These are phyloP conservation scores for Eudorina sp. DNA, from an alignment of 139 green algal species.

Conservation along the genomic window DNA sequence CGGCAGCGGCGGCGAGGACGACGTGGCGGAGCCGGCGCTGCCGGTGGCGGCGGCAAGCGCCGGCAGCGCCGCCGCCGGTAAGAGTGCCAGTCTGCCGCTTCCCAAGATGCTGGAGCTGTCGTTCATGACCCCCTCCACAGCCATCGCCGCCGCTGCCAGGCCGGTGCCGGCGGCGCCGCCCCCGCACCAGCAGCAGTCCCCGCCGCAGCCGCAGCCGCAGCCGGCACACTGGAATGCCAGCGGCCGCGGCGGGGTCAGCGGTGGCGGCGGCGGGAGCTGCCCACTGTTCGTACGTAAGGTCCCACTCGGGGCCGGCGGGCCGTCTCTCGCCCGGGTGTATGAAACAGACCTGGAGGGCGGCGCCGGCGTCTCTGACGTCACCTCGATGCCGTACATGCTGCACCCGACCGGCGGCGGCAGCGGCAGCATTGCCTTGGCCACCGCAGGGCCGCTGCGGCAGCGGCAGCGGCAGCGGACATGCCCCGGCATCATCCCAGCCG, in stretches of 20 bases:
- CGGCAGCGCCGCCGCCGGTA: no score
- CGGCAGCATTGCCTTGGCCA: neutral
- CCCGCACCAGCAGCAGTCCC: neutral
- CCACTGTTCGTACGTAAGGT: no score
- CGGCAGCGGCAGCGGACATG: neutral
- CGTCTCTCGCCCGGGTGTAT: no score
- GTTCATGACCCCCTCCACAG: neutral
- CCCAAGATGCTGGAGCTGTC: neutral
- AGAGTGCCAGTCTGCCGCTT: neutral
- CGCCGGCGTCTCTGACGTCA: neutral
- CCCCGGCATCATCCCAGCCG: neutral
- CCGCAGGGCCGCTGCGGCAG: neutral
- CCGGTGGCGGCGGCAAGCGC: neutral
- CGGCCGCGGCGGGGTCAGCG: no score
- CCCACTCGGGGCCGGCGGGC: no score
- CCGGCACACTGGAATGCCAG: neutral
- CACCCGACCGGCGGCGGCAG: neutral
- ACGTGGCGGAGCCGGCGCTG: neutral
- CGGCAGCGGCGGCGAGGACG: neutral
- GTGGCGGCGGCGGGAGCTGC: neutral
- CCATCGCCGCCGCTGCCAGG: no score
- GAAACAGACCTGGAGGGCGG: neutral
- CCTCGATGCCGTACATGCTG: neutral
- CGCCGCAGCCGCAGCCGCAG: neutral
- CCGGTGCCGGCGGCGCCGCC: no score